These are phyloP conservation scores for Colletotrichum incanum DNA, from an alignment of 2,329 filamentous ascomycete species.

Conservation along the genomic window DNA sequence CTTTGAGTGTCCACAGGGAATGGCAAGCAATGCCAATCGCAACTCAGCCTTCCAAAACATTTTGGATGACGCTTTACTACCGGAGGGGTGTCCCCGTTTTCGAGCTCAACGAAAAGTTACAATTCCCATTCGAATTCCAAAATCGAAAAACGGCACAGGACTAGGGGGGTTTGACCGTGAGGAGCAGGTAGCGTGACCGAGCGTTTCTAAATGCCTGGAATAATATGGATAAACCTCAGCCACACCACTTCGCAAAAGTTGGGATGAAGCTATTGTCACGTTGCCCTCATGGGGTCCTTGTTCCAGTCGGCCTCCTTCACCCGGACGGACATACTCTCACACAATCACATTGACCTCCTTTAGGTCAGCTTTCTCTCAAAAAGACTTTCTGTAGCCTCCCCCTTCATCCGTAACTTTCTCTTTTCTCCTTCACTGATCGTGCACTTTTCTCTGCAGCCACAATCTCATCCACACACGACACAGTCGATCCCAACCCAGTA, in stretches of 20 bases:
- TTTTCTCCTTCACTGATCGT: conserved; percentile 3
- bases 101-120: background rate
- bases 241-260: conserved; percentile 37
- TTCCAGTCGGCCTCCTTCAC: conserved; percentile 36
- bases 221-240: conserved; percentile 36
- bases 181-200: conserved; percentile 29
- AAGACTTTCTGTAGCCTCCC: conserved; percentile 1
- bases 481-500: background rate
- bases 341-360: conserved; percentile 31
- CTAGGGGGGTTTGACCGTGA: background rate
- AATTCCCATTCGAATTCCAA: background rate
- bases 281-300: conserved; percentile 37
- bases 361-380: conserved; percentile 12
- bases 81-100: background rate
- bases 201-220: conserved; percentile 19
- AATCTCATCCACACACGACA: background rate
- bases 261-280: conserved; percentile 42
- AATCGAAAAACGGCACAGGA: conserved; percentile 6
- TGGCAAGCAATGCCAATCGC: background rate
- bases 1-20: background rate
- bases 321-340: conserved; percentile 31
- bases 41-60: background rate
- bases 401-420: background rate
- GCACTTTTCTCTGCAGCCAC: background rate
- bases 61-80: background rate